These are phyloP conservation scores for Saccharum hybrid DNA, from an alignment of 202 grass and related monocot species.

Conservation along the genomic window DNA sequence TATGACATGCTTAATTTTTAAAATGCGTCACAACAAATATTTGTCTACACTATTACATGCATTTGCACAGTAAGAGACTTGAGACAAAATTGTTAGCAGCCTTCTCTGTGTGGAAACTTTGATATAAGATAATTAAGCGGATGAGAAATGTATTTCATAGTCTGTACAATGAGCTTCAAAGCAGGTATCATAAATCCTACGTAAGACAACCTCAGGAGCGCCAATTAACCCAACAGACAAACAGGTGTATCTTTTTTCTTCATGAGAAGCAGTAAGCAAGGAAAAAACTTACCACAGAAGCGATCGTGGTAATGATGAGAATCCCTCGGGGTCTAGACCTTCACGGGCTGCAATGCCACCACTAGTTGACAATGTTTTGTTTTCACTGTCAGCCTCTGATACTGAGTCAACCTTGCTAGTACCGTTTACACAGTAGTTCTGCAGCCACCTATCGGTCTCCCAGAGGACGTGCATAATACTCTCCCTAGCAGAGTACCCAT, in stretches of 20 bases:
- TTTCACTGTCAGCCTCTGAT: slow-evolving; percentile 48
- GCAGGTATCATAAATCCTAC: not conserved
- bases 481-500: slow-evolving; percentile 94
- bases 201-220: not conserved
- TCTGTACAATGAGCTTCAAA: slow-evolving; percentile 15
- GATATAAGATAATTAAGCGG: slow-evolving; percentile 17
- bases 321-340: slow-evolving; percentile 49
- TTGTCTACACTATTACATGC: not conserved
- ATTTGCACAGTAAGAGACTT: slow-evolving; percentile 18
- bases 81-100: not conserved
- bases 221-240: slow-evolving; percentile 8
- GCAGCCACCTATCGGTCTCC: slow-evolving; percentile 96
- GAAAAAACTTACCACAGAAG: slow-evolving; percentile 78
- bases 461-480: slow-evolving; percentile 99
- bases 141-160: not conserved
- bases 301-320: slow-evolving; percentile 54
- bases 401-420: slow-evolving; percentile 52
- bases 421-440: slow-evolving; percentile 72
- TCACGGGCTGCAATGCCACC: slow-evolving; percentile 58
- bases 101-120: slow-evolving; percentile 30
- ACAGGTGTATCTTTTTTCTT: slow-evolving; percentile 9
- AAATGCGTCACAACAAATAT: not conserved
- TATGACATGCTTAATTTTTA: slow-evolving; percentile 1
- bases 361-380: slow-evolving; percentile 66
- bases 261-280: slow-evolving; percentile 25